These are phyloP conservation scores for Pichia sp. DNA, from an alignment of 1,139 yeast species.

Conservation along the genomic window DNA sequence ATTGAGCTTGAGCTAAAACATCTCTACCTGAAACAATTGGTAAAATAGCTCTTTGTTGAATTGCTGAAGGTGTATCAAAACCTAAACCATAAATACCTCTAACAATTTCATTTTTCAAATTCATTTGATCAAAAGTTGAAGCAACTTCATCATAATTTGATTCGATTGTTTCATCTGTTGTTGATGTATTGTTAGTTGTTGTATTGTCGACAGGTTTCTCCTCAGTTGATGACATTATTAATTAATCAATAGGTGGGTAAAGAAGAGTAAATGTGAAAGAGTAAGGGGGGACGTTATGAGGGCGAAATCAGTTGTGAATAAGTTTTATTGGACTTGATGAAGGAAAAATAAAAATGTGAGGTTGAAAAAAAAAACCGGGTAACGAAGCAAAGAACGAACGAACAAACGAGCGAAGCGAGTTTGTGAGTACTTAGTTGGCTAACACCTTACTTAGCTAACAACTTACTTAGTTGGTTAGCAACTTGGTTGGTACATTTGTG, in stretches of 20 bases:
- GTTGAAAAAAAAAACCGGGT: no score
- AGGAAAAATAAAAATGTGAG: neutral
- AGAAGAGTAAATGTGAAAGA: conserved; percentile 20
- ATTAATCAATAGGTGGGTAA: no score
- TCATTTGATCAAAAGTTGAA: conserved; percentile 79
- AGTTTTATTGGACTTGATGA: no score
- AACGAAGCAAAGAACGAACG: no score
- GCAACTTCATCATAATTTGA: conserved; percentile 97
- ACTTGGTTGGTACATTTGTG: no score
- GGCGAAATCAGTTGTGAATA: neutral
- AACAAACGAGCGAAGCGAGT: no score
- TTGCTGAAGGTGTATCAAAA: conserved; percentile 95
- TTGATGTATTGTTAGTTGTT: conserved; percentile 3
- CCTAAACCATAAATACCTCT: conserved; percentile 96
- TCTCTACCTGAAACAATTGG: conserved; percentile 97
- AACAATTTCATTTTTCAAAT: conserved; percentile 68
- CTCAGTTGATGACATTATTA: no score
- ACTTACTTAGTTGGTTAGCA: no score
- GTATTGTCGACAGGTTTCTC: conserved; percentile 35
- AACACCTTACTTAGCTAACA: no score
- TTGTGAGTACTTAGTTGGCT: no score
- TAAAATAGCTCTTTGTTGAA: conserved; percentile 96
- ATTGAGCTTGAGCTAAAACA: conserved; percentile 98
- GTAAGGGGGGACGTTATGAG: neutral
- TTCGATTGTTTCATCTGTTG: conserved; percentile 43